phyloP scores from a whole-genome alignment of 2,329 filamentous ascomycete genomes.

The Colletotrichum ledebouriae region DNA sequence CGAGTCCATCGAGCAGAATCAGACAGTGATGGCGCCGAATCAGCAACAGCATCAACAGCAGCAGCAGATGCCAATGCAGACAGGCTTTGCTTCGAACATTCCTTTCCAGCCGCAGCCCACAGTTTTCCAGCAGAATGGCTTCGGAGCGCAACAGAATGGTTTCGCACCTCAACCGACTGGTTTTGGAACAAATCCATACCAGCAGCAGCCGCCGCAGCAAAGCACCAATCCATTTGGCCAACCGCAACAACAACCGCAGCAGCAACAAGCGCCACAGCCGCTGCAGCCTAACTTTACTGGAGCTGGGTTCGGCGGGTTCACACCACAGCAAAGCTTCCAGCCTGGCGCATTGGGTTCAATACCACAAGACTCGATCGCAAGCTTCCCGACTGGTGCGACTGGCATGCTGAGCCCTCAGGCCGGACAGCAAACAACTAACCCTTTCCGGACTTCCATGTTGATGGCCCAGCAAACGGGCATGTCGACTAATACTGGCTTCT shows the following conservation, averaged over 20 bases:
- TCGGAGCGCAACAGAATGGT: slow-evolving; percentile 56
- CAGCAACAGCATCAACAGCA: slow-evolving; percentile 51
- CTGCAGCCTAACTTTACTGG: slow-evolving; percentile 71
- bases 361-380: slow-evolving; percentile 67
- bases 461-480: slow-evolving; percentile 68
- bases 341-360: slow-evolving; percentile 67
- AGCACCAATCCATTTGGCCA: slow-evolving; percentile 50
- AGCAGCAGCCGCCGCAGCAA: slow-evolving; percentile 53
- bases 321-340: slow-evolving; percentile 72
- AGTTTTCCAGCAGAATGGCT: slow-evolving; percentile 58
- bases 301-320: slow-evolving; percentile 87
- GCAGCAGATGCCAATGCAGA: slow-evolving; percentile 46
- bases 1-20: slow-evolving; percentile 91
- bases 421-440: slow-evolving; percentile 81
- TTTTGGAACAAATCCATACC: slow-evolving; percentile 59
- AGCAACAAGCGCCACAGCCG: slow-evolving; percentile 51
- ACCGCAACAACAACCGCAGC: slow-evolving; percentile 54
- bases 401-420: slow-evolving; percentile 57
- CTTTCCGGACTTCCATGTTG: slow-evolving; percentile 93
- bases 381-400: slow-evolving; percentile 62
- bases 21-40: slow-evolving; percentile 74
- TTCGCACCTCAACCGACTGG: slow-evolving; percentile 57
- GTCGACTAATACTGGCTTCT: slow-evolving; percentile 55
- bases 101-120: slow-evolving; percentile 50
- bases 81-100: slow-evolving; percentile 48